phyloP scores from a whole-genome alignment of 2,329 filamentous ascomycete species.

The Pseudogymnoascus sp. region DNA sequence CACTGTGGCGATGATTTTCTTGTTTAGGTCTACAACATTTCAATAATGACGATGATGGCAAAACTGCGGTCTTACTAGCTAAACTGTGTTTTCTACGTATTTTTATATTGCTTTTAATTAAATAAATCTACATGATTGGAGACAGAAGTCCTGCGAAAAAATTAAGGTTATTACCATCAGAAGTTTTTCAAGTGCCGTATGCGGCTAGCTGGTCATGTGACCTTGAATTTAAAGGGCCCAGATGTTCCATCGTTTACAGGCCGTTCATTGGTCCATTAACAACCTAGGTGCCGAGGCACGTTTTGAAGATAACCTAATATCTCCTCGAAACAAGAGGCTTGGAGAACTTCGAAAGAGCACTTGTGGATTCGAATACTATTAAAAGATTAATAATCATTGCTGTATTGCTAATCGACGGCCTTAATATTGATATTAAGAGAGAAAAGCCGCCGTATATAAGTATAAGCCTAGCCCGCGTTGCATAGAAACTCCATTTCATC shows the following conservation, averaged over 20 bases:
- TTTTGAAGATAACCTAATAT: constrained; percentile 5
- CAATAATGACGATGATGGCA: constrained; percentile 3
- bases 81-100: background rate
- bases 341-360: background rate
- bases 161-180: background rate
- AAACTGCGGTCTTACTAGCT: background rate
- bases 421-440: constrained; percentile 8
- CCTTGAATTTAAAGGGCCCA: background rate
- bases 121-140: background rate
- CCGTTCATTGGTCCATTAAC: background rate
- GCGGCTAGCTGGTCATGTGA: background rate
- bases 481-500: background rate
- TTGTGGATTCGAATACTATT: constrained; percentile 1
- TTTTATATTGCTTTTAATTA: background rate
- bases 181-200: background rate
- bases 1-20: constrained; percentile 11
- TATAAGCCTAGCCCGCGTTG: background rate
- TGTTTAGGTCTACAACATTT: constrained; percentile 6
- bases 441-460: constrained; percentile 2
- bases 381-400: constrained; percentile 3
- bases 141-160: background rate
- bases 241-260: background rate
- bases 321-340: constrained; percentile 1
- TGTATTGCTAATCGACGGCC: background rate
- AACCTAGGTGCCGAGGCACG: constrained; percentile 2